These are phyloP conservation scores for Krasilnikovozyma curviuscula DNA, from an alignment of 768 basidiomycete genomes.

Conservation along the genomic window DNA sequence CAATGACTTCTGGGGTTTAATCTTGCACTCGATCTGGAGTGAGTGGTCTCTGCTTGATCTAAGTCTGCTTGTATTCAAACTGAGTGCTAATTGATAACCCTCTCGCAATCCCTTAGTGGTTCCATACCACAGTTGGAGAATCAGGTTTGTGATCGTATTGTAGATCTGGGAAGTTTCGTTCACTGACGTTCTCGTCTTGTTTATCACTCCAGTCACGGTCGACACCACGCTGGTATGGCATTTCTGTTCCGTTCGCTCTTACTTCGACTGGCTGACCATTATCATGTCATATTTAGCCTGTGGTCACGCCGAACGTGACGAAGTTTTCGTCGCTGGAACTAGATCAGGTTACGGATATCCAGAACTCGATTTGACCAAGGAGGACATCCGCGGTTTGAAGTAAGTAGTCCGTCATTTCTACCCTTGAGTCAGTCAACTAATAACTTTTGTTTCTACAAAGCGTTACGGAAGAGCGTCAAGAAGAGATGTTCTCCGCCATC, in stretches of 20 bases:
- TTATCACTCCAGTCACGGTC: too few species aligned
- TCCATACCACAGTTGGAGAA: constrained; percentile 95
- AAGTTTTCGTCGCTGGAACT: constrained; percentile 83
- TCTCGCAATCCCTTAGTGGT: too few species aligned
- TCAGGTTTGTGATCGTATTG: too few species aligned
- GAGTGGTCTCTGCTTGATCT: too few species aligned
- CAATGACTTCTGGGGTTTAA: constrained; percentile 81
- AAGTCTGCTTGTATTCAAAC: too few species aligned
- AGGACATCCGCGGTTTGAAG: constrained; percentile 8
- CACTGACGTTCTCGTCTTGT: too few species aligned
- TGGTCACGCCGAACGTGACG: constrained; percentile 83
- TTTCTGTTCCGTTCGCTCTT: too few species aligned
- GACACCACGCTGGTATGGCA: constrained; percentile 95
- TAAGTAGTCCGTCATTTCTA: background rate
- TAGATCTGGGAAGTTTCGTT: too few species aligned
- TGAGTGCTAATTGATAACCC: too few species aligned
- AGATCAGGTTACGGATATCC: constrained; percentile 53
- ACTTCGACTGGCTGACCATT: too few species aligned
- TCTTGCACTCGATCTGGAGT: constrained; percentile 52
- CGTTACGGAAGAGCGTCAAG: constrained; percentile 23
- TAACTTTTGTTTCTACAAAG: background rate
- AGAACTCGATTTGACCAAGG: constrained; percentile 35
- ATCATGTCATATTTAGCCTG: too few species aligned
- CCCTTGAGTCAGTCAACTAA: background rate
- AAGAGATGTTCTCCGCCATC: constrained; percentile 24